Evolutionary conservation across 345 rosid genomes (phyloP), one percentile per base, ranked within the genome.

Genomic region (Citrus sinensis): DNA sequence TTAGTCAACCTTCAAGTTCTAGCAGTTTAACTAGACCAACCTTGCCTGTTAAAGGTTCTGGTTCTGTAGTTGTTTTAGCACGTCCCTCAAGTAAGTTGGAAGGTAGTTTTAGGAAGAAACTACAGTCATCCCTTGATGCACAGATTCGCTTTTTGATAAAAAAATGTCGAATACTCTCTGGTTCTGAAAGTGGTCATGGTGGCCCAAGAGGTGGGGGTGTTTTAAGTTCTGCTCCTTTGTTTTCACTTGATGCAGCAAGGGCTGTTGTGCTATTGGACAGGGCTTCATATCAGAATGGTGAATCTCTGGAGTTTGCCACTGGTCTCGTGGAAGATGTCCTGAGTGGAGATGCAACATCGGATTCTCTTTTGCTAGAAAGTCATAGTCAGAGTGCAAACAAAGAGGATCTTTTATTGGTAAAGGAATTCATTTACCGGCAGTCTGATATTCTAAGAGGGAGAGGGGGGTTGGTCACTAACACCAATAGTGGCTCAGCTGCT

Each of bases 161-260:
- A 83, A 93, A 93, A 80, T 92, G 97, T 35, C 86, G 92, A 72
- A 89, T 85, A 64, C 90, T 93, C 67, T 85, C 87, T 39, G 85
- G 92, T 62, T 86, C 87, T 7, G 98, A 92, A 80, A 80, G 81
- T 35, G 82, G 86, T 82, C 89, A 87, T 76, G 70, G 76, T 71
- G 90, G 91, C 66, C 78, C 92, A 17, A 90, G 97, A 88, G 82
- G 85, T 81, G 92, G 90, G n/a, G 82, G 82, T 76, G 86, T 65
- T 79, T 85, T 91, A 27, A 88, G 85, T 87, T 81, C 89, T 67
- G 83, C 92, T 46, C 93, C 94, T 76, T 80, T 93, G 79, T 90
- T 92, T 90, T 88, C 88, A 51, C 93, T 93, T 49, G 96, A 93
- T 82, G 85, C 96, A 60, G 87, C 98, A 51, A 89, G 89, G 87